These are phyloP conservation scores for Rhizophlyctis rosea DNA, from an alignment of 192 early-diverging fungal species.

Conservation along the genomic window DNA sequence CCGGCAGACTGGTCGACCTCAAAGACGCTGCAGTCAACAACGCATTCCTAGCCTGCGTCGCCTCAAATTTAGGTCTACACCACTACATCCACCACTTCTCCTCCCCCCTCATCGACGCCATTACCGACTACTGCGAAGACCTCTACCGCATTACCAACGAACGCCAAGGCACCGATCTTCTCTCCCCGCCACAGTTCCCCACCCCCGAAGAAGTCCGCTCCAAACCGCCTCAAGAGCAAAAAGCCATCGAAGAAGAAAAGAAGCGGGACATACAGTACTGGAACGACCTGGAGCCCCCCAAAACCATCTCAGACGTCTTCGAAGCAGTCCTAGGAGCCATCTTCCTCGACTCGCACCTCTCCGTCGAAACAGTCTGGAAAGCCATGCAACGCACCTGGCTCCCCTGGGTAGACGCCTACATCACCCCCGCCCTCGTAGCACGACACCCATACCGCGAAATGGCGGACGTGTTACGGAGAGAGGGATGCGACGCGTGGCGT, in stretches of 20 bases:
- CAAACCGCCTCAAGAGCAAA: background rate
- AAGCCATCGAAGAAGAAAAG: background rate
- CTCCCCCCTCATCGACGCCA: constrained; percentile 47
- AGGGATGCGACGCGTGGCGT: constrained; percentile 21
- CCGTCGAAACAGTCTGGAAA: constrained; percentile 43
- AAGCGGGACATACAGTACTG: constrained; percentile 50
- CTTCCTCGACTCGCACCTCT: constrained; percentile 78
- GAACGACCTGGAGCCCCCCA: constrained; percentile 79
- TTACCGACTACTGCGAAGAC: constrained; percentile 39
- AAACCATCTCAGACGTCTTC: constrained; percentile 79
- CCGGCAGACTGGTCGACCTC: constrained; percentile 70
- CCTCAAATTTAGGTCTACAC: constrained; percentile 62
- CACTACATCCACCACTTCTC: constrained; percentile 66
- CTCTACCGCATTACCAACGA: constrained; percentile 6
- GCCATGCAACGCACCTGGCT: constrained; percentile 30
- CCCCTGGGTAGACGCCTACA: constrained; percentile 26
- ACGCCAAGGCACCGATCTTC: background rate
- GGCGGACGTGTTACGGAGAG: constrained; percentile 9
- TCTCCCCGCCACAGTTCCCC: no score
- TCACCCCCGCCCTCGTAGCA: constrained; percentile 21
- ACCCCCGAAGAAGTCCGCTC: background rate
- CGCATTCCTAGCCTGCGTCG: constrained; percentile 70
- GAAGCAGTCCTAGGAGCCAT: constrained; percentile 86
- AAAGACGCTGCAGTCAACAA: constrained; percentile 72
- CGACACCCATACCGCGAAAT: constrained; percentile 31